phyloP scores from a whole-genome alignment of 1,139 yeast species.

The Waltiozyma sp. region DNA sequence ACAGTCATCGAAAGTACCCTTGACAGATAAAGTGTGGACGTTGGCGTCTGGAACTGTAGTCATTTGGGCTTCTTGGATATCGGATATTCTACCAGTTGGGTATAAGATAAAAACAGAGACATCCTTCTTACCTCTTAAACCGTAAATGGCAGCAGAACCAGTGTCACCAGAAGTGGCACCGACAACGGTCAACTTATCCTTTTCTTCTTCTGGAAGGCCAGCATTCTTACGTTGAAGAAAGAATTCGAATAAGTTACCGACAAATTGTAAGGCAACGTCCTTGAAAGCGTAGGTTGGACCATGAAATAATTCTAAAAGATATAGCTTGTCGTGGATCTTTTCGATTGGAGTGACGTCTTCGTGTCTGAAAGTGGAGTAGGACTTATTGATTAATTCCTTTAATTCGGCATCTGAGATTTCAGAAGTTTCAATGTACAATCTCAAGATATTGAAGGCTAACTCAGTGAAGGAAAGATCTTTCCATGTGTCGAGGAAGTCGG shows the following conservation, averaged over 20 bases:
- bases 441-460: conserved; percentile 76
- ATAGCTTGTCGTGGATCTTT: conserved; percentile 39
- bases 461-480: conserved; percentile 66
- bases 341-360: conserved; percentile 76
- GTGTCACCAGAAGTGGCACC: conserved; percentile 99
- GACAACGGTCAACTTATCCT: conserved; percentile 85
- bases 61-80: conserved; percentile 98
- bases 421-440: conserved; percentile 53
- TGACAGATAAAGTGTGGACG: conserved; percentile 89
- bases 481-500: conserved; percentile 58
- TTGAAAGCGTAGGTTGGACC: conserved; percentile 99
- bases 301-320: conserved; percentile 85
- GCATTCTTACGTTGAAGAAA: conserved; percentile 72
- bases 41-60: conserved; percentile 91
- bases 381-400: conserved; percentile 45
- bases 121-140: conserved; percentile 91
- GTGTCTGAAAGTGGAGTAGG: conserved; percentile 87
- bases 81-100: conserved; percentile 96
- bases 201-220: conserved; percentile 44
- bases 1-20: conserved; percentile 96
- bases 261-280: conserved; percentile 96
- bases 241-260: conserved; percentile 91
- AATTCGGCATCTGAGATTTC: conserved; percentile 73
- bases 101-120: conserved; percentile 91
- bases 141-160: conserved; percentile 98